Base-by-base conservation (phyloP, 495 filamentous ascomycete species). In the Aspergillus kassunensis region DNA sequence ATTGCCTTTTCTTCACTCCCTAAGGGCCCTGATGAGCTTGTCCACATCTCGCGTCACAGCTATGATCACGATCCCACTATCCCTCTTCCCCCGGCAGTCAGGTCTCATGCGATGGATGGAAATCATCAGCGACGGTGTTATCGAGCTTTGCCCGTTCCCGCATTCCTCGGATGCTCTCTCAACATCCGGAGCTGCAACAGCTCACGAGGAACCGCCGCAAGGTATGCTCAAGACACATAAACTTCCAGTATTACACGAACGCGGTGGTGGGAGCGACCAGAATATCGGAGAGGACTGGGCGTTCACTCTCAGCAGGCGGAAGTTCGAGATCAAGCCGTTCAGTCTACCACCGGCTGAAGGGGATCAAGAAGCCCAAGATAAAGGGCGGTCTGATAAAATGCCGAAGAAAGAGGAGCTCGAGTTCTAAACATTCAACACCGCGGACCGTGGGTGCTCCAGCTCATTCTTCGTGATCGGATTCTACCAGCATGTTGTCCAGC, bases 41-140 rank as follows among this genome's bases (percentile, higher is more conserved):
- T 78, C 89, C 60, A 65, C 84, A 10, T 67, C 68, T 2, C 82
- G 81, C 20, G 74, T 95, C 40, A 89, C 87, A 6, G 82, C 80
- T 8, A 77, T 97, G 54, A 73, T 91, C 34, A 91, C 91, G 0
- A 48, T 97, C 3, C 90, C 92, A 0, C 73, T 92, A 23, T 84
- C 86, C 1, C 81, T 97, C 1, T 88, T 88, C 62, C 89, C 92
- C 0, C 85, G 95, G 19, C 79, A 71, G 44, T 80, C 84, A 0
- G 91, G 88, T 3, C 72, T 97, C 6, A 79, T 89, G 21, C 84
- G 92, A 18, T 97, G 91, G 90, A 85, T 90, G 44, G 93, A 97
- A 65, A 66, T 90, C 8, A 76, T 97, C 12, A 80, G 75, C 59
- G 92, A 97, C 58, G 89, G 91, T 12, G 89, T 96, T 12, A 66